phyloP scores from a whole-genome alignment of 176 grass and related monocot genomes.

The Saccharum officinarum region DNA sequence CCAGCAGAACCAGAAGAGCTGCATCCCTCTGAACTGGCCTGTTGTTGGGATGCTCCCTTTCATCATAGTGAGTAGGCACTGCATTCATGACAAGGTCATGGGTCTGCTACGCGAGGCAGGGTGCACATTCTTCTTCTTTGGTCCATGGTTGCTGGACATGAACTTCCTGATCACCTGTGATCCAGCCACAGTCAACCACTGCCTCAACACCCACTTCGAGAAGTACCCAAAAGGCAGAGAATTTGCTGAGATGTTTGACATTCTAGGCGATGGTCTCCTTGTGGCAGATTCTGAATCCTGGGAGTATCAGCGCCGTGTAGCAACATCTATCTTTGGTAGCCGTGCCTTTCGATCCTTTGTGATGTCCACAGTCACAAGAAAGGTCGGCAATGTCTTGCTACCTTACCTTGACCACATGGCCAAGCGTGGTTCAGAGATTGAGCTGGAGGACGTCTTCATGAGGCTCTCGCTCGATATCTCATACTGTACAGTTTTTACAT shows the following conservation, averaged over 20 bases:
- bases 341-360: conserved; percentile 52
- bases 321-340: conserved; percentile 39
- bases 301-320: conserved; percentile 54
- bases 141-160: conserved; percentile 59
- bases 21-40: conserved; percentile 57
- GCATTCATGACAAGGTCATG: conserved; percentile 46
- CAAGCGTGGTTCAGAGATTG: conserved; percentile 18
- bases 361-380: conserved; percentile 36
- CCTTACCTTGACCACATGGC: conserved; percentile 58
- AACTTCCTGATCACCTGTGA: conserved; percentile 54
- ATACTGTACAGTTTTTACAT: conserved; percentile 50
- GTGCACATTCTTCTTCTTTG: conserved; percentile 46
- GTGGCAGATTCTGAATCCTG: conserved; percentile 58
- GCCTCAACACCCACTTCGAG: conserved; percentile 50
- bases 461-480: conserved; percentile 60
- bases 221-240: conserved; percentile 62
- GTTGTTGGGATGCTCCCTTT: conserved; percentile 63
- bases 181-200: conserved; percentile 61
- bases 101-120: conserved; percentile 31
- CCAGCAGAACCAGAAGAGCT: conserved; percentile 1
- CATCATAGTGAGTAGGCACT: conserved; percentile 14
- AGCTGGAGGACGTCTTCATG: conserved; percentile 62
- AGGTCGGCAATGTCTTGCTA: conserved; percentile 38
- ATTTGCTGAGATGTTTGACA: conserved; percentile 67
- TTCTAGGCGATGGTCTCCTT: conserved; percentile 59